Evolutionary conservation across 1,284 basidiomycete species (phyloP), one percentile per base, ranked within the genome.

Genomic region (Hemileccinum hortonii): DNA sequence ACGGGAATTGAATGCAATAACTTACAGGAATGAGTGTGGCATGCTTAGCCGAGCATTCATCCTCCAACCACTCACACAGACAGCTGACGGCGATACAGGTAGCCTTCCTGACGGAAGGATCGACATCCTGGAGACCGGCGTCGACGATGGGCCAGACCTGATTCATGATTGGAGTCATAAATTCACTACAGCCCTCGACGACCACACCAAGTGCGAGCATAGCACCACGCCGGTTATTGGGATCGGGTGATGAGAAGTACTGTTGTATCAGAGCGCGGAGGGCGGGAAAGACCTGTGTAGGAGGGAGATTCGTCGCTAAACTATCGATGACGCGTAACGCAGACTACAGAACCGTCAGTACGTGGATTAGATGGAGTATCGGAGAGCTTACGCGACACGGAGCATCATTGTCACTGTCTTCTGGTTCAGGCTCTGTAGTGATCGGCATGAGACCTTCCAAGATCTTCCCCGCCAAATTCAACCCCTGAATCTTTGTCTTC

Each of bases 161-260:
- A 61, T 75, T 75, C 81, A 99, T 93, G 64, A 95, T 83, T 7
- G 96, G 94, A 32, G 93, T 92, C 81, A 99, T 98, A 75, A 81
- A 99, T 76, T 99, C 94, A 72, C 92, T 94, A 78, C 96, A 98
- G 22, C 97, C 97, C 72, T 99, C 97, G 53, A 99, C 94, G 44
- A 88, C 85, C 45, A 99, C 93, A 62, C 96, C 97, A 53, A 99
- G 88, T 6, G 96, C 90, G 69, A 98, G 93, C 76, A 99, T 89
- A 8, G 95, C 97, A 45, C 93, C 92, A 60, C 97, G 95, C 57
- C 97, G 90, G 61, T 81, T 73, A 49, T 84, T 76, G 2, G 90
- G 80, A 60, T 96, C 86, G n/a, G 83, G 71, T 6, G 90, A 93
- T 14, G 80, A 77, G 75, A 94, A 91, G 73, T 94, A 96, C 54